These are phyloP conservation scores for Ceratobasidium sp. DNA, from an alignment of 1,284 basidiomycete species.

Conservation along the genomic window DNA sequence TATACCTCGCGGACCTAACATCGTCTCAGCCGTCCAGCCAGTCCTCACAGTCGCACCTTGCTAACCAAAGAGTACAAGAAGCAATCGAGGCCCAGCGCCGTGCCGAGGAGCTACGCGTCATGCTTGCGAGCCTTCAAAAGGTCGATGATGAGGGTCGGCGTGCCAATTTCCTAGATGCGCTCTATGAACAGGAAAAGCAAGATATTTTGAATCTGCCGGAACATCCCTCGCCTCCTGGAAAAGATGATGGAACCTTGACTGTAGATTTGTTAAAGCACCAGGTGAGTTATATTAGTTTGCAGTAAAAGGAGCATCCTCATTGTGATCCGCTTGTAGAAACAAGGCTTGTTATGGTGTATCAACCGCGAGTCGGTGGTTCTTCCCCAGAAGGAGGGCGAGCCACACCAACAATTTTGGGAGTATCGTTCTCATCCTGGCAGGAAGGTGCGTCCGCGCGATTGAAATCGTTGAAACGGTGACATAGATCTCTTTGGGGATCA, in stretches of 20 bases:
- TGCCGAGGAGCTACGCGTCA: constrained; percentile 71
- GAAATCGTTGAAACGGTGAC: constrained; percentile 13
- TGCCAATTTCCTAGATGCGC: constrained; percentile 71
- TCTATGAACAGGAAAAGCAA: constrained; percentile 64
- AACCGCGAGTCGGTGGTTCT: constrained; percentile 77
- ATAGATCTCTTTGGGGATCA: constrained; percentile 50
- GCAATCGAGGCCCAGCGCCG: constrained; percentile 60
- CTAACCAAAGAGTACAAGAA: constrained; percentile 56
- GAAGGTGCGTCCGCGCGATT: constrained; percentile 59
- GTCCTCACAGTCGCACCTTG: constrained; percentile 51
- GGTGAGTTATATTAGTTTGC: constrained; percentile 56
- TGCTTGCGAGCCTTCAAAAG: constrained; percentile 75
- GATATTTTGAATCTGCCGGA: constrained; percentile 74
- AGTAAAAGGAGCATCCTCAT: no score
- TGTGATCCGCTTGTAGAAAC: constrained; percentile 60
- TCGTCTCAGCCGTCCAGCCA: constrained; percentile 48
- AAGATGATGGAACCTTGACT: constrained; percentile 68
- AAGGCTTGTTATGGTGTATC: constrained; percentile 83
- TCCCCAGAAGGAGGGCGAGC: constrained; percentile 71
- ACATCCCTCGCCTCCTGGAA: constrained; percentile 74
- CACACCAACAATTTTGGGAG: constrained; percentile 90
- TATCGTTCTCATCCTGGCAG: constrained; percentile 62
- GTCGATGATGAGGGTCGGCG: constrained; percentile 80
- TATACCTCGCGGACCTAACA: constrained; percentile 41
- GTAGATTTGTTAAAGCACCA: constrained; percentile 84